These are phyloP conservation scores for Spinellus fusiger DNA, from an alignment of 192 early-diverging fungal genomes.

Conservation along the genomic window DNA sequence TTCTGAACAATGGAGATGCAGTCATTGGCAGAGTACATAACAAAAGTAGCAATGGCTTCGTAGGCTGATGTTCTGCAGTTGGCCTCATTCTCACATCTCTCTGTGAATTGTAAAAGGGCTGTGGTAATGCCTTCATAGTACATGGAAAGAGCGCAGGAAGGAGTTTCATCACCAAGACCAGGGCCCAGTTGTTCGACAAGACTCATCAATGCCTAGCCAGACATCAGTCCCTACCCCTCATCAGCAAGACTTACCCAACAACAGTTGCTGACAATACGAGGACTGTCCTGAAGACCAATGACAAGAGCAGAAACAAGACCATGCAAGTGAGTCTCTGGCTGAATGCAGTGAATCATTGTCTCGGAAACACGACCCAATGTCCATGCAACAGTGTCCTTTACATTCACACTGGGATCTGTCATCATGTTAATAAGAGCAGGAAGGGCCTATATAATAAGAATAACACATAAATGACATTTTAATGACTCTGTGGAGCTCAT, in stretches of 20 bases:
- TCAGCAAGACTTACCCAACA: conserved; percentile 64
- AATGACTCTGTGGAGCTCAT: neutral
- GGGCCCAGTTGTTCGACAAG: conserved; percentile 80
- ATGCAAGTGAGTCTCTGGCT: conserved; percentile 65
- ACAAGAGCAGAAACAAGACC: conserved; percentile 72
- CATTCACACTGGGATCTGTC: conserved; percentile 79
- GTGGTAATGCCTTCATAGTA: conserved; percentile 83
- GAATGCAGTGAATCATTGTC: conserved; percentile 65
- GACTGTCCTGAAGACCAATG: conserved; percentile 75
- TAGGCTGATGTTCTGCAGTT: conserved; percentile 90
- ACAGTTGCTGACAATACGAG: conserved; percentile 91
- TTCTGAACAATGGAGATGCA: conserved; percentile 69
- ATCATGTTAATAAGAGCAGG: conserved; percentile 86
- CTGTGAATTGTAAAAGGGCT: conserved; percentile 72
- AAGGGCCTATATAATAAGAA: conserved; percentile 55
- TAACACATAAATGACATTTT: neutral
- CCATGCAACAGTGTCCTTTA: conserved; percentile 98
- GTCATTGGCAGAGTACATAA: conserved; percentile 62
- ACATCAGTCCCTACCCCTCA: neutral
- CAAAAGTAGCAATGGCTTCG: conserved; percentile 85
- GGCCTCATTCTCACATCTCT: conserved; percentile 63
- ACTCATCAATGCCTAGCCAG: conserved; percentile 68
- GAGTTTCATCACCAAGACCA: conserved; percentile 43
- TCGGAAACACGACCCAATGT: conserved; percentile 95
- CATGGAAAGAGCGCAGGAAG: conserved; percentile 67